Base-by-base conservation (phyloP, 768 basidiomycete genomes). In the Chalciporus piperatus region DNA sequence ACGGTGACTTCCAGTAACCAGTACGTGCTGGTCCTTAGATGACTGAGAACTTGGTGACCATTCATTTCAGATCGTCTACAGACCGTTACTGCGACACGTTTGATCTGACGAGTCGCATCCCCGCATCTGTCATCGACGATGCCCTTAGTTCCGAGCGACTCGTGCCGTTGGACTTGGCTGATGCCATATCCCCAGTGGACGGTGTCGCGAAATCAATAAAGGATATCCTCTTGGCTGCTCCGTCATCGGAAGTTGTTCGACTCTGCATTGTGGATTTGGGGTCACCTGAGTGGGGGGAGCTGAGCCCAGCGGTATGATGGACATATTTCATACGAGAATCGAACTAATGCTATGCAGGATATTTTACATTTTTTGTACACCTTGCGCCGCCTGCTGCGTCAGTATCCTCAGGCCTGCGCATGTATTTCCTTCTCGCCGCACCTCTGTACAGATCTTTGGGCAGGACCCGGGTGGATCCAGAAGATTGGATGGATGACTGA, bases 401-500 rank as follows among this genome's bases (percentile, higher is more conserved):
- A 69, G 43, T 69, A 83, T 61, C 74, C 80, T 39, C 72, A 78
- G 54, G 80, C 76, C 8, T 87, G 88, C 61, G 90, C 83, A 14
- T 80, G 85, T 38, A 67, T 91, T 30, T 81, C 79, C 48, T 72
- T 95, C 13, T 78, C 85, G 3, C 76, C 91, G 7, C 76, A 85
- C 58, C 58, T 84, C 35, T 87, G 81, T 28, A 67, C 72, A 41
- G 82, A 84, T 41, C 63, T 63, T 6, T 85, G 81, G 79, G 80
- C 76, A 33, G 86, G 82, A 16, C 57, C 69, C 17, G 87, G 83
- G 3, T 95, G 92, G 90, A 67, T 84, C 25, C 80, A 87, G 56
- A 88, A 85, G 64, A 67, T 96, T 16, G 82, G 85, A 14, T 93
- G 90, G 91, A 67, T 84, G 27, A 78, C 84, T 3, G 93, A 96